Base-by-base conservation (phyloP, 495 filamentous ascomycete genomes). In the Penicillium salamii region DNA sequence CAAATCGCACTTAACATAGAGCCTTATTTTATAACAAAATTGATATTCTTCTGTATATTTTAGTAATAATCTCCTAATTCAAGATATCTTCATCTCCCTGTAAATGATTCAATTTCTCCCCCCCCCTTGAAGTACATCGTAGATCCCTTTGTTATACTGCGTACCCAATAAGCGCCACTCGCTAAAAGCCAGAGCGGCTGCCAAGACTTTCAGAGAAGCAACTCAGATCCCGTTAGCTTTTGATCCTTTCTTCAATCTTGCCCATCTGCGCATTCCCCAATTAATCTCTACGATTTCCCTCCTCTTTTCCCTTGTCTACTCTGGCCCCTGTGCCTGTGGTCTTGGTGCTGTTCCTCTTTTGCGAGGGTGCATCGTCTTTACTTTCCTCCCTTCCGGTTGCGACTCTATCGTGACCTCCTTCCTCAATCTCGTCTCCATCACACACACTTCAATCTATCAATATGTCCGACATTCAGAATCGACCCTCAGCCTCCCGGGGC, bases 391-490 rank as follows among this genome's bases (percentile, higher is more conserved):
- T 65, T 59, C 63, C 65, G 49, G 50, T 55, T 67, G 59, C 63
- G 53, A 65, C 67, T 40, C 49, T 53, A 59, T 62, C 61, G 59
- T 59, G 54, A 62, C 47, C 49, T 64, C 54, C 42, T 60, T 65
- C n/a, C 53, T 52, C 52, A 58, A 61, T 70, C 66, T 52, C 61
- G 58, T 59, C 53, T 61, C 49, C 65, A 67, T 65, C 64, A 59
- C 62, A 68, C 64, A 63, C 65, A 59, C 53, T 54, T 43, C 57
- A 54, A 26, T 61, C 63, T 58, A 55, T 65, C 54, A 63, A 57
- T 62, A 96, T 98, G 92, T 95, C 93, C 78, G 93, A 97, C 81
- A 84, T 89, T 72, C 85, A 91, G 76, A 78, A 86, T 68, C 81
- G 93, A 77, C 78, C 84, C 47, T 71, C 82, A 67, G 84, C 84